phyloP scores from a whole-genome alignment of 768 basidiomycete genomes.

The Cyclocybe cylindracea region DNA sequence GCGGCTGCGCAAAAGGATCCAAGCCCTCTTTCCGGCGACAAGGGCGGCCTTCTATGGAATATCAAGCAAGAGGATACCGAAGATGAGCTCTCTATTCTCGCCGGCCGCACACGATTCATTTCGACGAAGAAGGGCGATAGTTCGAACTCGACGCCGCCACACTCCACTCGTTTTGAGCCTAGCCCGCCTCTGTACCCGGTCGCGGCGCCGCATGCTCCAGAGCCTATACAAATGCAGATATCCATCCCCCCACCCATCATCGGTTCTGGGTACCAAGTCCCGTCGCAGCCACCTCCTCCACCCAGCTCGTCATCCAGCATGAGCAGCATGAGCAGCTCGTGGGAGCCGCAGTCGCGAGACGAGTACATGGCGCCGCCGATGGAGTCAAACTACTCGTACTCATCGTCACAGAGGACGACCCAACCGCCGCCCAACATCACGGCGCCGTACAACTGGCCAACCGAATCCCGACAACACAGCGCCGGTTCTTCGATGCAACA shows the following conservation, averaged over 20 bases:
- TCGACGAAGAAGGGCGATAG: conserved; percentile 40
- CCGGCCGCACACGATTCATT: conserved; percentile 66
- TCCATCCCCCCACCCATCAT: not conserved
- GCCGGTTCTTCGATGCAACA: not conserved
- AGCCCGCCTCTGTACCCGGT: conserved; percentile 12
- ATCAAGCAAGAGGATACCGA: conserved; percentile 55
- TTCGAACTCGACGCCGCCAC: conserved; percentile 10
- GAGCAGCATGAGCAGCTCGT: too few relatives aligned
- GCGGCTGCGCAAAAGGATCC: conserved; percentile 41
- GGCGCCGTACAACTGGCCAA: too few relatives aligned
- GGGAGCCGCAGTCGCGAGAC: too few relatives aligned
- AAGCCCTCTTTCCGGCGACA: conserved; percentile 25
- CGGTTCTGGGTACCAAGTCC: not conserved
- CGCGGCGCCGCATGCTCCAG: not conserved
- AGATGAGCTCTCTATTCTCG: conserved; percentile 71
- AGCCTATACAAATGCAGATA: not conserved
- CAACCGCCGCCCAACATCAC: not conserved
- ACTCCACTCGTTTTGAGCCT: conserved; percentile 12
- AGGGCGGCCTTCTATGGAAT: conserved; percentile 48
- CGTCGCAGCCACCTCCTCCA: too few relatives aligned
- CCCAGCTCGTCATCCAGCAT: too few relatives aligned
- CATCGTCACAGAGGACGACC: conserved; percentile 1
- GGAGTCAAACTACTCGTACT: conserved; percentile 2
- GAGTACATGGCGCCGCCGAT: too few relatives aligned
- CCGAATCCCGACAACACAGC: too few relatives aligned